Evolutionary conservation across 305 asterid species (phyloP).

Genomic region (Ilex paraguariensis): DNA sequence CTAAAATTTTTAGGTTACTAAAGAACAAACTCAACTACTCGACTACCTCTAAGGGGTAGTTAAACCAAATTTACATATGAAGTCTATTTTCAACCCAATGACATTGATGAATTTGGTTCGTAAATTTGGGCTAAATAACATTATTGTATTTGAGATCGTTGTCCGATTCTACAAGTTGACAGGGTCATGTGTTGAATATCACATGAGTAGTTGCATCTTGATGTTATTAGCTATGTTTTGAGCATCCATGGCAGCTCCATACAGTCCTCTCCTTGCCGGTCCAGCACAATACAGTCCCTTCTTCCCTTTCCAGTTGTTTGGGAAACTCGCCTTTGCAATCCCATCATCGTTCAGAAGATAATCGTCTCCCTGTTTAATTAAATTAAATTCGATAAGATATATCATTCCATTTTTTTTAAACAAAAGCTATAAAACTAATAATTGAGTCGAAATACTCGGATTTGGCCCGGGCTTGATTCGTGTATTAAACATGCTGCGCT

Average conservation of each 20-base stretch:
- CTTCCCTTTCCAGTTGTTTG: constrained; percentile 70
- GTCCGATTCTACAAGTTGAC: too few species aligned
- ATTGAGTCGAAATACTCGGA: too few species aligned
- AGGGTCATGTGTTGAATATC: too few species aligned
- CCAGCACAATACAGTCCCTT: constrained; percentile 71
- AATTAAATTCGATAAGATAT: too few species aligned
- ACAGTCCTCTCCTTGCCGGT: constrained; percentile 49
- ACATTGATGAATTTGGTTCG: too few species aligned
- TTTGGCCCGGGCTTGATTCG: not conserved
- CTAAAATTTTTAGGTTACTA: too few species aligned
- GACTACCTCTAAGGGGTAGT: too few species aligned
- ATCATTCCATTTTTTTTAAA: not conserved
- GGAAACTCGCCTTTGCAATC: constrained; percentile 34
- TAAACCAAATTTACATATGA: too few species aligned
- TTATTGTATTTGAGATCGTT: too few species aligned
- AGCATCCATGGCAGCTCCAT: constrained; percentile 63
- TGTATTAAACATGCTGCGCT: not conserved
- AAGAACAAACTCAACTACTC: too few species aligned
- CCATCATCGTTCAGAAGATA: constrained; percentile 54
- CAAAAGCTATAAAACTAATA: not conserved
- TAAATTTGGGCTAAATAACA: too few species aligned
- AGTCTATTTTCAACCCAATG: too few species aligned
- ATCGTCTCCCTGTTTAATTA: constrained; percentile 40
- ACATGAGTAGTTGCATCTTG: constrained; percentile 14
- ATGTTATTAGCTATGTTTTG: constrained; percentile 54